These are phyloP conservation scores for Chytridiales sp. DNA, from an alignment of 371 early-diverging fungal species.

Conservation along the genomic window DNA sequence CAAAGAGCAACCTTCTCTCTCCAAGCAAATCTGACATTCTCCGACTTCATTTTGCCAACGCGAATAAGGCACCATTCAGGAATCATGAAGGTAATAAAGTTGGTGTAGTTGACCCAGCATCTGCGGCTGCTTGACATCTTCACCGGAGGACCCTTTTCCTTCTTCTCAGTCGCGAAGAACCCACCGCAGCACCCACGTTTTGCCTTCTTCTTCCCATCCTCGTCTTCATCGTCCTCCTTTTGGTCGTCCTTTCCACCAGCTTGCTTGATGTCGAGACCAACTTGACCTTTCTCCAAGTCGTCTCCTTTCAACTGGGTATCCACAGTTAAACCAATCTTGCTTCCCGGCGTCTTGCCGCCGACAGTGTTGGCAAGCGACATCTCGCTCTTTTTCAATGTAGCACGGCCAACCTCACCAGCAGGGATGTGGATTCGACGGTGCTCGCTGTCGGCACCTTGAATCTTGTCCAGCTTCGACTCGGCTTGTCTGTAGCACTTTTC, in stretches of 20 bases:
- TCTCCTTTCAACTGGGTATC: not conserved
- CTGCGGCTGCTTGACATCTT: constrained; percentile 30
- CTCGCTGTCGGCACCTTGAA: constrained; percentile 9
- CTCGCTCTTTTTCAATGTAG: constrained; percentile 1
- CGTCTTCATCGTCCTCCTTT: constrained; percentile 20
- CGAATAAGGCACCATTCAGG: constrained; percentile 61
- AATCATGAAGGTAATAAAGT: constrained; percentile 88
- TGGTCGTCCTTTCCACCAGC: not conserved
- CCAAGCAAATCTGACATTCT: constrained; percentile 73
- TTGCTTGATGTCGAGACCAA: not conserved
- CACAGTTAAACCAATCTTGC: constrained; percentile 5
- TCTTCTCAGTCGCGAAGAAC: too few species aligned
- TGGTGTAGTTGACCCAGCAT: constrained; percentile 80
- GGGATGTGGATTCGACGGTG: constrained; percentile 19
- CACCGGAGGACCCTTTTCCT: constrained; percentile 53
- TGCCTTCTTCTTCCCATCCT: constrained; percentile 17
- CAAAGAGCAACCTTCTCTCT: constrained; percentile 93
- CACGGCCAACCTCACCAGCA: constrained; percentile 9
- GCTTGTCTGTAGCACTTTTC: constrained; percentile 19
- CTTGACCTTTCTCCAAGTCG: constrained; percentile 19
- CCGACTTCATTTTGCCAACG: constrained; percentile 29
- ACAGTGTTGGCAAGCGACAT: not conserved
- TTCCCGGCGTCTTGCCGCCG: not conserved
- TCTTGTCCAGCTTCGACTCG: constrained; percentile 17
- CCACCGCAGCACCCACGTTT: constrained; percentile 20